Base-by-base conservation (phyloP, 2,329 filamentous ascomycete genomes). In the Coleophoma eucalyptorum region DNA sequence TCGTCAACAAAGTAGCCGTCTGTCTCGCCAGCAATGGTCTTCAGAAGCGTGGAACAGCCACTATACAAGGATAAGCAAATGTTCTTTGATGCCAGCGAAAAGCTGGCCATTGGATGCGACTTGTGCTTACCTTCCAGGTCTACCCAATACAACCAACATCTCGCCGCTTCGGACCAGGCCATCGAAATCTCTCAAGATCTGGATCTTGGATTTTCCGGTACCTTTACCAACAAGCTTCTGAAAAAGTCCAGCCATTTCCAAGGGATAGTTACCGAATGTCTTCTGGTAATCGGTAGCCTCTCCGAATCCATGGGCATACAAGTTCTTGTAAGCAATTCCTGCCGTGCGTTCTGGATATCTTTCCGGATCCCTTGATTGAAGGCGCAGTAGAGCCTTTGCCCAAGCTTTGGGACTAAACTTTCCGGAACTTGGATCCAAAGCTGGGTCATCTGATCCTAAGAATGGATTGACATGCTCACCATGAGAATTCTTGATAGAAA, bases 241-340 rank as follows among this genome's bases (percentile, higher is more conserved):
- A 1, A 69, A 62, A n/a, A 74, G 48, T 11, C 71, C 70, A 1
- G 67, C 67, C 0, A 67, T 59, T 45, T 80, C 77, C 2, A 86
- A 66, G 72, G 79, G 81, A 50, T 85, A 70, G 57, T 86, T 87
- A 55, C 69, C 72, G 31, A 87, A 81, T 56, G 76, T 84, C 76
- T 68, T 84, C 63, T 90, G 86, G 66, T 85, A 90, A 64, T 89
- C 86, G 1, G 84, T 88, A 0, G 81, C 73, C 43, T 78, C 78
- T 41, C 86, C 86, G 60, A 78, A 89, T 47, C 86, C 86, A 62
- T 84, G 81, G 10, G 88, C 83, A 52, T 80, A 87, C 49, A 90
- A 72, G 62, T 87, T 79, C 67, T 81, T 79, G 70, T 86, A 90
- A 44, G 77, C 74, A 35, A 90, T 73, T 51, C 86, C 86, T 1